Evolutionary conservation across 2,329 filamentous ascomycete species (phyloP), one percentile per base, ranked within the genome.

Genomic region (Blastomyces gilchristii): DNA sequence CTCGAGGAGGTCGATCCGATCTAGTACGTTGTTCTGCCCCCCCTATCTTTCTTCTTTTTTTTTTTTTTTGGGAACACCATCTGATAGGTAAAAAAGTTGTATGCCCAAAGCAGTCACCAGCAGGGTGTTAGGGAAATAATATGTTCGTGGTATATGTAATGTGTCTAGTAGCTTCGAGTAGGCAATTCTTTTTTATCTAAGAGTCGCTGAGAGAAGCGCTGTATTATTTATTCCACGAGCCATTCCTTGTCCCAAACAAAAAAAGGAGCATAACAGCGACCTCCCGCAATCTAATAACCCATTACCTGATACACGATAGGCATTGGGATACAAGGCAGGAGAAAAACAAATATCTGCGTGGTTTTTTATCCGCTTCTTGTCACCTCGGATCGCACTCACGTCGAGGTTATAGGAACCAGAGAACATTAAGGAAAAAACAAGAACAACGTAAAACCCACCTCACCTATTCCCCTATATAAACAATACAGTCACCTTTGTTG

Each of bases 1-100:
- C 77, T 97, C 53, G 83, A 88, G 69, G 85, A 88, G 65, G 87
- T 99, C 61, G 90, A 99, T 74, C 90, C 94, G 41, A 85, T 90
- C 54, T 99, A 97, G 86, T 89, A 79, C 79, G 81, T 62, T 49
- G 76, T 47, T 54, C 47, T 8, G 9, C 5, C 16, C 41, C n/a
- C 2, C 41, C 50, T 31, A 16, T 34, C 59, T 50, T 25, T n/a
- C 22, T 34, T 39, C 12, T 52, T 28, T 50, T 31, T 56, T 53
- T 25, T 34, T 22, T 58, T 22, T 57, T 68, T 72, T 67, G 72
- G 64, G 28, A 54, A 43, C 47, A 28, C 43, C 25, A 59, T 65
- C 67, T 65, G 60, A 68, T 54, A 45, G 45, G 54, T 57, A 57
- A 31, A 7, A 62, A 61, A 83, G 81, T 71, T 91, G 88, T 74